Evolutionary conservation across 1,284 basidiomycete species (phyloP).

Genomic region (Meira miltonrushii): DNA sequence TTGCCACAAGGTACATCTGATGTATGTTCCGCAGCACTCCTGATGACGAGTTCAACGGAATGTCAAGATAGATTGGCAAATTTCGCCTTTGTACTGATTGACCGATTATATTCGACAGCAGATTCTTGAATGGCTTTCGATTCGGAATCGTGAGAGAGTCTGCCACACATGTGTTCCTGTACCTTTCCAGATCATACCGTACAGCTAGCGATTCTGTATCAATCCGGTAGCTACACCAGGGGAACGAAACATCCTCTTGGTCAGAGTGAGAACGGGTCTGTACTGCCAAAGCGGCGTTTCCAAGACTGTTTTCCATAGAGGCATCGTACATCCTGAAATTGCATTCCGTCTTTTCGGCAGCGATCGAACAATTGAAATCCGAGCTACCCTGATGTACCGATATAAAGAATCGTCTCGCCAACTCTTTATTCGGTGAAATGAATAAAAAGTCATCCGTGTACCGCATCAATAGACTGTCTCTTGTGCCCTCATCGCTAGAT

Average conservation of each 20-base stretch:
- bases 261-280: conserved; percentile 11
- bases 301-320: conserved; percentile 66
- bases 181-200: conserved; percentile 34
- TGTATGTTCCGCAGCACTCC: conserved; percentile 64
- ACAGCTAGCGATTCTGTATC: conserved; percentile 31
- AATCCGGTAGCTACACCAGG: conserved; percentile 48
- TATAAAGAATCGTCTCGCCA: conserved; percentile 68
- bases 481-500: background rate
- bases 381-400: conserved; percentile 69
- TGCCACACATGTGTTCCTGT: conserved; percentile 36
- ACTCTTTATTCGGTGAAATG: conserved; percentile 65
- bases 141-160: conserved; percentile 52
- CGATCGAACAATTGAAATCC: conserved; percentile 87
- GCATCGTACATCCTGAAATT: conserved; percentile 61
- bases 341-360: conserved; percentile 77
- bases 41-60: conserved; percentile 61
- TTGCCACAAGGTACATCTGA: conserved; percentile 75
- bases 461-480: conserved; percentile 60
- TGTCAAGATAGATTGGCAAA: conserved; percentile 73
- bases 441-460: conserved; percentile 92
- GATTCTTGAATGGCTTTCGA: background rate
- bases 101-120: background rate
- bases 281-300: conserved; percentile 61
- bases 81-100: conserved; percentile 19
- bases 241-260: conserved; percentile 21